A percentile compares a stretch with the other conserved stretches of the same genome.
Evolutionary conservation across 306 rosid species (phyloP).

Genomic region (Vigna radiata): DNA sequence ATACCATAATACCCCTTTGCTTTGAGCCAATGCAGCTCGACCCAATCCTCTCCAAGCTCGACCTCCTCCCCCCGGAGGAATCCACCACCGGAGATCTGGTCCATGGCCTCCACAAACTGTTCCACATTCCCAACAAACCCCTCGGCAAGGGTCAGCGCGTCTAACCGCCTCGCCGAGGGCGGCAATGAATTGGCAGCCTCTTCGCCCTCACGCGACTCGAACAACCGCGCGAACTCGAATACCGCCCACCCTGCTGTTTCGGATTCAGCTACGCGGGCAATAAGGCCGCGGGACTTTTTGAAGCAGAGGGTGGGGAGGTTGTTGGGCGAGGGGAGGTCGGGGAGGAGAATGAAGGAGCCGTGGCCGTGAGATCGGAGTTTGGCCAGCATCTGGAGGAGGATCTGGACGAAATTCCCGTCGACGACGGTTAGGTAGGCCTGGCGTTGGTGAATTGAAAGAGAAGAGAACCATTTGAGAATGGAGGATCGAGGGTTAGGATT

Average conservation of each 20-base stretch:
- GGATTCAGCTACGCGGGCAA: conserved; percentile 63
- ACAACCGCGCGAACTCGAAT: conserved; percentile 57
- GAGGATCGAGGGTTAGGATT: conserved; percentile 51
- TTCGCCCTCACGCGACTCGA: conserved; percentile 72
- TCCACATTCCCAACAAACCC: conserved; percentile 59
- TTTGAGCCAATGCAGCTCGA: conserved; percentile 83
- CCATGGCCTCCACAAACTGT: conserved; percentile 68
- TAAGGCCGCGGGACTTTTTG: conserved; percentile 72
- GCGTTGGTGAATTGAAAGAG: conserved; percentile 77
- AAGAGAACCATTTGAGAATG: conserved; percentile 81
- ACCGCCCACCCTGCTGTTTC: conserved; percentile 46
- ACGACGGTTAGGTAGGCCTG: conserved; percentile 72
- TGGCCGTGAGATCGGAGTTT: conserved; percentile 58
- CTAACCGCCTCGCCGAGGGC: conserved; percentile 54
- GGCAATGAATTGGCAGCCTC: conserved; percentile 42
- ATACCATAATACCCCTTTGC: conserved; percentile 76
- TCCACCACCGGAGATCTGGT: conserved; percentile 62
- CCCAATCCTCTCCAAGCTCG: conserved; percentile 76
- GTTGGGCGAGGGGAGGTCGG: conserved; percentile 67
- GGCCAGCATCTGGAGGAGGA: conserved; percentile 70
- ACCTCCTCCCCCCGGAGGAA: conserved; percentile 79
- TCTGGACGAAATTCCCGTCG: conserved; percentile 65
- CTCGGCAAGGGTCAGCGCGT: conserved; percentile 60
- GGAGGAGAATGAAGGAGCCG: conserved; percentile 80
- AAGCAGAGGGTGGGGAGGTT: conserved; percentile 74